phyloP scores from a whole-genome alignment of 225 moss, liverwort and hornwort species.

The Polytrichum commune region DNA sequence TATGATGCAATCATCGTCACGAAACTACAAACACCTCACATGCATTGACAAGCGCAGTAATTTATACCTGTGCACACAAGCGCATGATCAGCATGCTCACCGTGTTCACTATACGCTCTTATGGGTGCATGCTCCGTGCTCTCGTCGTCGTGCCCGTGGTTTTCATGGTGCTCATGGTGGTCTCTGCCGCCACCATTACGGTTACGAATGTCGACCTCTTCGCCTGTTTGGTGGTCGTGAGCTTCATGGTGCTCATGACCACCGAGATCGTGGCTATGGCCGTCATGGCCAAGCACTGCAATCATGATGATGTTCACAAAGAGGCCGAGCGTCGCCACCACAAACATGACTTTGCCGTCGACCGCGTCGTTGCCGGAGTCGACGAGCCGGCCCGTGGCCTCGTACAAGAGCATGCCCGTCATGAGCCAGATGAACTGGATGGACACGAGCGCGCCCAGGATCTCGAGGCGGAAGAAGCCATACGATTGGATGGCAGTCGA shows the following conservation, averaged over 20 bases:
- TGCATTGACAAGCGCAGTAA: too few relatives aligned
- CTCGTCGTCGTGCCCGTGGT: too few relatives aligned
- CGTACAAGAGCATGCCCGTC: constrained; percentile 72
- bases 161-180: not conserved
- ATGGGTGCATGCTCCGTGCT: too few relatives aligned
- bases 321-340: constrained; percentile 58
- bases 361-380: constrained; percentile 19
- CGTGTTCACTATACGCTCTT: constrained; percentile 11
- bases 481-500: constrained; percentile 58
- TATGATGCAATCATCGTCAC: not conserved
- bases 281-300: constrained; percentile 48
- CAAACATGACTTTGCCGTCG: constrained; percentile 70
- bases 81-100: constrained; percentile 29
- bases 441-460: constrained; percentile 78
- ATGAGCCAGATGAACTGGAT: constrained; percentile 88
- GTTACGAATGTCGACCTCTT: too few relatives aligned
- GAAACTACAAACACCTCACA: not conserved
- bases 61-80: constrained; percentile 21
- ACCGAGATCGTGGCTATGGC: constrained; percentile 23
- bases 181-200: not conserved
- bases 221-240: too few relatives aligned
- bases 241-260: not conserved
- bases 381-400: constrained; percentile 42
- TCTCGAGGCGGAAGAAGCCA: constrained; percentile 75
- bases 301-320: constrained; percentile 75